Base-by-base conservation (phyloP, 2,329 filamentous ascomycete species). In the Claviceps spartinae region DNA sequence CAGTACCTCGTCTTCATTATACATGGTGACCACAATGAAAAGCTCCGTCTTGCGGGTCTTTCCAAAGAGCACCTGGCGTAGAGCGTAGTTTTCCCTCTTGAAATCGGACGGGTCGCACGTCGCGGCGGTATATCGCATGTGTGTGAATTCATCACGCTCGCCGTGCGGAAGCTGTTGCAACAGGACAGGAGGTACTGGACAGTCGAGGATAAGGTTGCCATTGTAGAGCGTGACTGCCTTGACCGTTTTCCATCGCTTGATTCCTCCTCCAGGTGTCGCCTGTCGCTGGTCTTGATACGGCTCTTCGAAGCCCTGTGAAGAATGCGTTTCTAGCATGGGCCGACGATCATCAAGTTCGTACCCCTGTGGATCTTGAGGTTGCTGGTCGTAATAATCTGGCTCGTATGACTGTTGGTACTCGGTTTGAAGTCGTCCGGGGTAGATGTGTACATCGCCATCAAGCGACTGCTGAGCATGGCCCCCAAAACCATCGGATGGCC, bases 181-280 rank as follows among this genome's bases (percentile, higher is more conserved):
- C 44, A 98, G 74, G 61, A 84, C 81, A 0, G 93, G 91, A 0
- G 93, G 91, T 53, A 98, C 88, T 0, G 93, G 93, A 65, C 93
- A 98, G 67, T 98, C 93, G 3, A 98, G 82, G 40, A 98, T 90
- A 61, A 98, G 78, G 69, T 98, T 98, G 57, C 93, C 93, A 59
- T 94, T 85, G 75, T 95, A 98, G 50, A 98, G 71, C 61, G 94
- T 83, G n/a, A 98, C 91, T 72, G 96, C 88, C 71, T 97, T 98
- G 48, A 98, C 91, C 0, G 93, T 98, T 75, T 97, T 98, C 87
- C 88, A 97, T 65, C 93, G 79, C 67, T 87, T 85, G 59, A 97
- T 82, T 4, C 78, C 56, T 5, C 53, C 56, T 16, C 63, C 65
- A 20, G 57, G 58, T 1, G 72, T 78, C 52, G 11, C 30, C 30